phyloP scores from a whole-genome alignment of 176 grass and related monocot species.

The Avena insularis region DNA sequence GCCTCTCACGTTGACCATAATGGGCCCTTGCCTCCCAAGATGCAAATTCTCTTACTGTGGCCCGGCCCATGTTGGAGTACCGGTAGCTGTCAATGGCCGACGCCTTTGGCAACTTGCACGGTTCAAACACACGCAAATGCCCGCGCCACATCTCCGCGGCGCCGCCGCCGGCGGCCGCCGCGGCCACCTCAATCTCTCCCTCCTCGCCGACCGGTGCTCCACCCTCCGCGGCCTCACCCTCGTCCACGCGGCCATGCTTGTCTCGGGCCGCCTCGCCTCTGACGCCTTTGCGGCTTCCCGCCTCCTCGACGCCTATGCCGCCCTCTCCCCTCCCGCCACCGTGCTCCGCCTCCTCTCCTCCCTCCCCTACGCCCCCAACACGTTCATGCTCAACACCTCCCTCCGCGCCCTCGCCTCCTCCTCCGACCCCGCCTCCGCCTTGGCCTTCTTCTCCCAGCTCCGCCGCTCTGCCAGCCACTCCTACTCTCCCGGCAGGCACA shows the following conservation, averaged over 20 bases:
- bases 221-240: conserved; percentile 28
- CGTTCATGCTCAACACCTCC: conserved; percentile 32
- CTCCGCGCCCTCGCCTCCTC: conserved; percentile 25
- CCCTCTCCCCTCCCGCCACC: conserved; percentile 27
- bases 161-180: background rate
- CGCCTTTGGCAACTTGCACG: background rate
- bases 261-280: conserved; percentile 46
- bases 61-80: background rate
- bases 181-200: conserved; percentile 39
- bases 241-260: conserved; percentile 61
- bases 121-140: background rate
- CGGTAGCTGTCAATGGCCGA: background rate
- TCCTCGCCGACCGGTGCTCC: conserved; percentile 56
- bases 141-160: background rate
- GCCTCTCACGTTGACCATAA: background rate
- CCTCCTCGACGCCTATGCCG: conserved; percentile 22
- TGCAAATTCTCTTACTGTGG: background rate
- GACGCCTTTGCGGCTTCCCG: conserved; percentile 42
- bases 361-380: conserved; percentile 23
- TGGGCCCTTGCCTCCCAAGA: background rate
- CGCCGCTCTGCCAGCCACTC: background rate
- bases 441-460: conserved; percentile 25
- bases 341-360: conserved; percentile 43
- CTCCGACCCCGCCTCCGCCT: conserved; percentile 22
- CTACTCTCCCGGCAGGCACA: conserved; percentile 44